Base-by-base conservation (phyloP, 805 yeast species). In the Nakazawaea siamensis region DNA sequence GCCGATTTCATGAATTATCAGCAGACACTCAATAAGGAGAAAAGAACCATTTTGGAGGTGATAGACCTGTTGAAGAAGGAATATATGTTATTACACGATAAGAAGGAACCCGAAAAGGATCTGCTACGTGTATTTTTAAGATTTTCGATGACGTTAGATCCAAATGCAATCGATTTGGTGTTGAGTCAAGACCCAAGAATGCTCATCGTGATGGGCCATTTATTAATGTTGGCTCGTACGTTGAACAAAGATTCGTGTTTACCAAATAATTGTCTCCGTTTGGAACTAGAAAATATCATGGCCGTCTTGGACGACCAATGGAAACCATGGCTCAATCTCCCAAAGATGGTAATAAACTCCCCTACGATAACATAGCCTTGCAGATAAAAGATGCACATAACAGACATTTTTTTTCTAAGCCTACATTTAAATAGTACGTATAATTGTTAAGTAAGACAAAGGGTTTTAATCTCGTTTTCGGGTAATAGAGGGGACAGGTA, bases 11-110 rank as follows among this genome's bases (percentile, higher is more conserved):
- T 15, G 4, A 31, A 31, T 10, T 14, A 23, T 25, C 29, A 32
- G 5, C 16, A 17, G n/a, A 21, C 13, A 7, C 5, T 10, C 9
- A 12, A n/a, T 10, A 16, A 13, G 14, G 30, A 33, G 25, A 14
- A 14, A 7, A 12, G 7, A 14, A 13, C n/a, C 14, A 18, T 27
- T 4, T 11, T 27, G 9, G 31, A 27, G 12, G 11, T 25, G 5
- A 15, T 33, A 12, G 27, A 33, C 13, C 9, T 15, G 15, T 27
- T 33, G 23, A 27, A 38, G 33, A 53, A 54, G 33, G 41, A 51
- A 32, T 27, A 49, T 44, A 38, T 44, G 36, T 42, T 56, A 27
- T 40, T 45, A 30, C 34, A 50, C 40, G 37, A 21, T 20, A 21
- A 24, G 3, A 10, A 17, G 14, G 27, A 28, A 5, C 11, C 18